Percentiles rank a stretch among this genome's conserved stretches.
phyloP scores from a whole-genome alignment of 345 rosid species.

The Sisymbrium irio region DNA sequence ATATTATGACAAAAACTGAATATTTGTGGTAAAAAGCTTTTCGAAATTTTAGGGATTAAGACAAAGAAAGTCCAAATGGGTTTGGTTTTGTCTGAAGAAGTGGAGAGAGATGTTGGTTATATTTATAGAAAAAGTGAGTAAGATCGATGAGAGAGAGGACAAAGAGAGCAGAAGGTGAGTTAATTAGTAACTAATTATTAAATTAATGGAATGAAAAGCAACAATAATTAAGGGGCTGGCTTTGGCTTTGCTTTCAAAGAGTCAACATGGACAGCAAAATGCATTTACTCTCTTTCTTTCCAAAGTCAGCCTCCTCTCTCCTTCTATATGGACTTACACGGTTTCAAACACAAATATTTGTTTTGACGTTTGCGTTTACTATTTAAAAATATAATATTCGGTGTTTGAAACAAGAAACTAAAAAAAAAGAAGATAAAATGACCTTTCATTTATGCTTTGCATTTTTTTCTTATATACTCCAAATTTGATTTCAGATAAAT shows the following conservation, averaged over 20 bases:
- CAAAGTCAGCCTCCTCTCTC: slow-evolving; percentile 52
- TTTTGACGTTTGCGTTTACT: slow-evolving; percentile 13
- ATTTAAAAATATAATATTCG: neutral
- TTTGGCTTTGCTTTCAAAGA: slow-evolving; percentile 37
- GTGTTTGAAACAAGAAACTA: neutral
- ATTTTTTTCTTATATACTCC: neutral
- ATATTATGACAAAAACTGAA: neutral
- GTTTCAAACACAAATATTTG: slow-evolving; percentile 22
- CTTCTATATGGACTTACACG: slow-evolving; percentile 21
- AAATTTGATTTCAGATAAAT: neutral
- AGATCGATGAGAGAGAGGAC: slow-evolving; percentile 7
- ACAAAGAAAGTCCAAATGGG: slow-evolving; percentile 18
- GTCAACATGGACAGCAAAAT: slow-evolving; percentile 63
- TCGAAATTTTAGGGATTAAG: slow-evolving; percentile 14
- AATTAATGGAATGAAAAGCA: slow-evolving; percentile 28
- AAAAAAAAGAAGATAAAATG: neutral
- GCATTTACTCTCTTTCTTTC: slow-evolving; percentile 63
- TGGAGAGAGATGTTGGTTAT: slow-evolving; percentile 39
- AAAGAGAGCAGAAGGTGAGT: slow-evolving; percentile 8
- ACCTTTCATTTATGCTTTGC: neutral
- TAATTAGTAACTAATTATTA: slow-evolving; percentile 27
- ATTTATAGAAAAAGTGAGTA: slow-evolving; percentile 35
- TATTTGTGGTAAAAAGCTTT: neutral
- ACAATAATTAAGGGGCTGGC: slow-evolving; percentile 39
- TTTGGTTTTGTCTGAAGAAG: slow-evolving; percentile 25